Base-by-base conservation (phyloP, 371 early-diverging fungal species). In the Gilbertella persicaria region DNA sequence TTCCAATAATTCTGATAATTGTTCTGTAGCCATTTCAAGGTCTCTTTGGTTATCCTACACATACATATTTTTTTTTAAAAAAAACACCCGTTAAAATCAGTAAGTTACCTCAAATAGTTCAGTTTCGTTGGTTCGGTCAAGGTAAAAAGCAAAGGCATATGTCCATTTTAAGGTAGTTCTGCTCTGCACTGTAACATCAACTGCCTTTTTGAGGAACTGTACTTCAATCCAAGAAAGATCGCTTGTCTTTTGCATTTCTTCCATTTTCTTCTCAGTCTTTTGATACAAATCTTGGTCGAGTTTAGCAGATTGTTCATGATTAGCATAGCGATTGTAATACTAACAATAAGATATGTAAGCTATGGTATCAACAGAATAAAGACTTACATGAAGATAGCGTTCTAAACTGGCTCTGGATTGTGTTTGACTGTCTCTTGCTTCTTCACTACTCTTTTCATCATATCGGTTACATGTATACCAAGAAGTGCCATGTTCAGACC, bases 171-270 rank as follows among this genome's bases (percentile, higher is more conserved):
- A 83, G 0, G 94, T 94, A 67, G 79, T 87, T 53, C 99, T 89
- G 57, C 95, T 88, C 50, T 87, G 73, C 12, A 91, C 82, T 13
- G 97, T 83, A 0, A 88, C 90, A 66, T 95, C 94, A 35, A 95
- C 93, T 5, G 97, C 98, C 36, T 89, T 89, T 58, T 87, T 85
- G 28, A 98, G 71, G 67, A 97, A 98, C 74, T 98, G 98, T 1
- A 96, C 97, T 75, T 98, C 97, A 63, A 98, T 98, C 99, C 99
- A 98, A 26, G 96, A 94, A 41, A 97, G 78, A 26, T 88, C 88
- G 23, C 91, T 87, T 16, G 83, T 82, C 45, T 85, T 81, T 69
- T 97, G 98, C 88, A 97, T 90, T 61, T 90, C 90, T 56, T 95
- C 94, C 96, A 98, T 98, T 62, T 94, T 95, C 58, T 84, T 85